Evolutionary conservation across 2,329 filamentous ascomycete species (phyloP), one percentile per base, ranked within the genome.

Genomic region (Aspergillus transmontanensis): DNA sequence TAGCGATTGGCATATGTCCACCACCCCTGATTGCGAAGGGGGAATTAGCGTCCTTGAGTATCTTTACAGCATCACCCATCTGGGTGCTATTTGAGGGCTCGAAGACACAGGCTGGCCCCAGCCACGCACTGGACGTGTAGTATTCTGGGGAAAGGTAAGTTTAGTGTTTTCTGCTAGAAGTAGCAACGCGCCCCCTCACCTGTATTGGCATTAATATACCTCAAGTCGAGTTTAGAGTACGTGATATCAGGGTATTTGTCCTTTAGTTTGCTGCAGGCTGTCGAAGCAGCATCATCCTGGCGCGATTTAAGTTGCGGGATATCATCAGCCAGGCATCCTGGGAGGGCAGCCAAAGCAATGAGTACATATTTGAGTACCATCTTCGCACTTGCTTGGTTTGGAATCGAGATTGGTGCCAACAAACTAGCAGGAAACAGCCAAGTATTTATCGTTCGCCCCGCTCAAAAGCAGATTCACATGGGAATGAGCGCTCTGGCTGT

Each of bases 1-100:
- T 45, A n/a, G 56, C 36, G 19, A 58, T 45, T 32, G 56, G 56
- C 56, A 58, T 58, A 41, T 58, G 56, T 16, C 56, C 56, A 21
- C 36, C 56, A 26, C 56, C 51, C 19, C 51, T 28, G 7, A 54
- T 54, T 7, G 51, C 51, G 30, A 54, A 54, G 7, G 51, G 19
- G 11, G 51, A 54, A 3, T 26, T 23, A 30, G 7, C 28, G 5
- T 21, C 51, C 14, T 36, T 21, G 3, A 54, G 32, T 23, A 36
- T 36, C 30, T 54, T n/a, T 10, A 54, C 51, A 23, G 51, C 51
- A 34, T 54, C 30, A 6, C 51, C 32, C 51, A 54, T 21, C 32
- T 36, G 51, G 19, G 30, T 54, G 12, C 51, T 54, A 54, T 36
- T 54, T 30, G 30, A 54, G 19, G 30, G 51, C 28, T 54, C 51